phyloP scores from a whole-genome alignment of 2,329 filamentous ascomycete species.

The Fusarium brevicatenulatum region DNA sequence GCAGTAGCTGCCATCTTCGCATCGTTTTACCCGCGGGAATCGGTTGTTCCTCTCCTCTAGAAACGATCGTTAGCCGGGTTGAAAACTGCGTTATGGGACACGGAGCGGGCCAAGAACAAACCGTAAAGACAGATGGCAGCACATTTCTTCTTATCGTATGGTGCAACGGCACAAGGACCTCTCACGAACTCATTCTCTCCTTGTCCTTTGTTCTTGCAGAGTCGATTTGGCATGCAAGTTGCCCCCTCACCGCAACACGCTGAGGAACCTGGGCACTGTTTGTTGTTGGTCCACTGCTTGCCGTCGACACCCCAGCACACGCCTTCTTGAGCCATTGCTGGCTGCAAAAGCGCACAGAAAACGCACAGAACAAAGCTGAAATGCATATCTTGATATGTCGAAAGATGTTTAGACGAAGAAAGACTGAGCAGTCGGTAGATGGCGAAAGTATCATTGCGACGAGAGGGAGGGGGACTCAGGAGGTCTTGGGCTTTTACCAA shows the following conservation, averaged over 20 bases:
- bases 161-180: constrained; percentile 29
- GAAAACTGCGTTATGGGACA: too few relatives aligned
- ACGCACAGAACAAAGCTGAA: neutral
- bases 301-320: neutral
- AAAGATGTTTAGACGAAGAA: fast-evolving
- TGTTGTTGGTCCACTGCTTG: constrained; percentile 14
- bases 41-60: constrained; percentile 18
- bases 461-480: neutral
- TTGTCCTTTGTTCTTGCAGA: constrained; percentile 26
- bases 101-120: neutral
- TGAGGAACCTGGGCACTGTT: constrained; percentile 15
- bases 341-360: fast-evolving
- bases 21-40: constrained; percentile 26
- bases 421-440: neutral
- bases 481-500: neutral
- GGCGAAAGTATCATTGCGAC: too few relatives aligned
- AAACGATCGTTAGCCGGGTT: fast-evolving
- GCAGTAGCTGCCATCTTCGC: constrained; percentile 34
- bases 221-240: constrained; percentile 26
- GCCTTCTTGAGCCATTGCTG: neutral
- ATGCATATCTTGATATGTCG: neutral
- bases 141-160: constrained; percentile 20
- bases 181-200: constrained; percentile 21
- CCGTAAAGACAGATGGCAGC: constrained; percentile 25
- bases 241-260: constrained; percentile 27